Conservation (phyloP, 2,329 filamentous ascomycete species). For the Chrysoporthe puriensis region DNA sequence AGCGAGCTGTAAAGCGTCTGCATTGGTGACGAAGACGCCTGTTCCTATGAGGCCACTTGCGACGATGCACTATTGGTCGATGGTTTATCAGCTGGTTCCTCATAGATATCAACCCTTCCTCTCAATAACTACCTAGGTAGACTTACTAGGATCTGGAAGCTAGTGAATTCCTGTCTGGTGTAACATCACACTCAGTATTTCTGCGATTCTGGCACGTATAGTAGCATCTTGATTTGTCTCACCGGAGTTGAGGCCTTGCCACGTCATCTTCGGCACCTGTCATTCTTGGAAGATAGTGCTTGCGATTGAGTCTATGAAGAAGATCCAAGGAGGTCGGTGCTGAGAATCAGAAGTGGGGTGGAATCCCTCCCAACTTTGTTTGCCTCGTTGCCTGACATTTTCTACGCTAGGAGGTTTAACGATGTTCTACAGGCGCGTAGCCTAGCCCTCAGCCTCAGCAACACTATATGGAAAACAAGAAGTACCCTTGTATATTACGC, state of each 20-base stretch:
- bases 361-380: not conserved
- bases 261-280: slow-evolving; percentile 1
- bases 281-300: not conserved
- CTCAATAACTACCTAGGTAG: not conserved
- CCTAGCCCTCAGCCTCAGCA: not conserved
- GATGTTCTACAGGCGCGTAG: not conserved
- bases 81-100: not conserved
- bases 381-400: not conserved
- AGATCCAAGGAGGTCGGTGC: not conserved
- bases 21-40: slow-evolving; percentile 29
- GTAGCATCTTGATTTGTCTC: not conserved
- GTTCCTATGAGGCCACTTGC: slow-evolving; percentile 28
- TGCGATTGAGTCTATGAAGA: not conserved
- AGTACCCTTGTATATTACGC: not conserved
- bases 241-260: slow-evolving; percentile 7
- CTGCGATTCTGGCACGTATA: not conserved
- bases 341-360: not conserved
- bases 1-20: slow-evolving; percentile 25
- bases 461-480: too few relatives aligned
- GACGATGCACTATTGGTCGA: slow-evolving; percentile 25
- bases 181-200: not conserved
- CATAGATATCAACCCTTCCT: not conserved
- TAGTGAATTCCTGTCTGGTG: slow-evolving; percentile 22
- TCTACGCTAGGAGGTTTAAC: not conserved
- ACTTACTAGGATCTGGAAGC: slow-evolving; percentile 28